A percentile compares a stretch with the other conserved stretches of the same genome.
phyloP scores from a whole-genome alignment of 768 basidiomycete species.

The Suillus weaverae region DNA sequence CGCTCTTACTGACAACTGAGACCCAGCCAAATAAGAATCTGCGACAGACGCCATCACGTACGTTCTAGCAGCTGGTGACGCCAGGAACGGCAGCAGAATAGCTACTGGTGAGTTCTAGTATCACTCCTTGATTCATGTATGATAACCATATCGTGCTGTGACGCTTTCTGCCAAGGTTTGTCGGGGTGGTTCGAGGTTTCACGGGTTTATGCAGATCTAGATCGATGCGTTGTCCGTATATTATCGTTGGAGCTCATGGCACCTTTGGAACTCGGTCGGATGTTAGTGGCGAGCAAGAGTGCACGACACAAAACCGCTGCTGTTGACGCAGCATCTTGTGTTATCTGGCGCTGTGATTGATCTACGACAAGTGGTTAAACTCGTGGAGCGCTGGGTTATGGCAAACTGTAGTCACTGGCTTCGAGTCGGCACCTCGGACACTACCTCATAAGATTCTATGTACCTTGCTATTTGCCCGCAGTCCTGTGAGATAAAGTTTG shows the following conservation, averaged over 20 bases:
- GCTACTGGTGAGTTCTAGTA: too few species aligned
- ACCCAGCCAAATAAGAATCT: too few species aligned
- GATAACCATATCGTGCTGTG: background rate
- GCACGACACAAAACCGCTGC: too few species aligned
- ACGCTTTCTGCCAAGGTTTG: background rate
- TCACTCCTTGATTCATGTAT: too few species aligned
- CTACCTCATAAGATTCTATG: background rate
- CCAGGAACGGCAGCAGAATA: too few species aligned
- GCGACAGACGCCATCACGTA: too few species aligned
- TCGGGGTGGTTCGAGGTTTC: background rate
- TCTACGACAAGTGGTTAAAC: too few species aligned
- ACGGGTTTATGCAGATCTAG: background rate
- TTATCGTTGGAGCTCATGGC: background rate
- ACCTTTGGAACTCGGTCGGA: background rate
- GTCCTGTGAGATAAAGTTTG: background rate
- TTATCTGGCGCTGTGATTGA: background rate
- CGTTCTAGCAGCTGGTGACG: too few species aligned
- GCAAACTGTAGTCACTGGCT: too few species aligned
- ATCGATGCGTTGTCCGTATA: background rate
- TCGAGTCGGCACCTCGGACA: background rate
- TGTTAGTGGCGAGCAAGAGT: background rate
- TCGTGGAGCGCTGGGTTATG: too few species aligned
- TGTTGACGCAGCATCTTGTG: background rate
- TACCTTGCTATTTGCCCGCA: background rate
- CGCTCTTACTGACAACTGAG: slow-evolving; percentile 3